Evolutionary conservation across 768 basidiomycete species (phyloP), one percentile per base, ranked within the genome.

Genomic region (Mycena olivaceomarginata): DNA sequence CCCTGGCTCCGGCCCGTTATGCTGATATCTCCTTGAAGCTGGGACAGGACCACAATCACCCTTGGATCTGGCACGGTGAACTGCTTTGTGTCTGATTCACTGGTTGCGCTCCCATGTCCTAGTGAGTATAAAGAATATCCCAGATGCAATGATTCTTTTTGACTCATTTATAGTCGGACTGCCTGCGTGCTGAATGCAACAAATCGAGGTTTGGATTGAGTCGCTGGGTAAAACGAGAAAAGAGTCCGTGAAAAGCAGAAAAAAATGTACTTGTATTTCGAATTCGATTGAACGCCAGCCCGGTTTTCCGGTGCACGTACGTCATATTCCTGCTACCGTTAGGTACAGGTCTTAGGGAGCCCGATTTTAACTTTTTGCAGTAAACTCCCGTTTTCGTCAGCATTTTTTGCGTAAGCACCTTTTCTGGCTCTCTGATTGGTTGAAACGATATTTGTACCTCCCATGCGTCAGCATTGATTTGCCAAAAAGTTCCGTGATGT

Each of bases 31-130:
- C 31, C 57, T 31, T 59, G 57, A 59, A 59, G 53, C 53, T 56
- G 53, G 48, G 53, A 56, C 53, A 56, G 53, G 53, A 56, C 53
- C 53, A 56, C 53, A 59, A 37, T 59, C 57, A 59, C 57, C 31
- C 57, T 37, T 7, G 31, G 12, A 31, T 59, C 57, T 13, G 57
- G 57, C 57, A 59, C 31, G 31, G 57, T 59, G 16, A 37, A 59
- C 57, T 37, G 31, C 57, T 59, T 59, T 31, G 57, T 59, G 57
- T 59, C 57, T 59, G 57, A 37, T 59, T 59, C 57, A 25, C 57
- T 59, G 57, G 57, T 59, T 31, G 22, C 57, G 31, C 25, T 37
- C 31, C 57, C 57, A 31, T 59, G 25, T 59, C 57, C 57, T 37
- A 12, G 57, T 37, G 57, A 25, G 57, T 59, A 59, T 59, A 13